A percentile compares a stretch with the other conserved stretches of the same genome.
Evolutionary conservation across 129 eudicot genomes (phyloP).

Genomic region (Apium graveolens): DNA sequence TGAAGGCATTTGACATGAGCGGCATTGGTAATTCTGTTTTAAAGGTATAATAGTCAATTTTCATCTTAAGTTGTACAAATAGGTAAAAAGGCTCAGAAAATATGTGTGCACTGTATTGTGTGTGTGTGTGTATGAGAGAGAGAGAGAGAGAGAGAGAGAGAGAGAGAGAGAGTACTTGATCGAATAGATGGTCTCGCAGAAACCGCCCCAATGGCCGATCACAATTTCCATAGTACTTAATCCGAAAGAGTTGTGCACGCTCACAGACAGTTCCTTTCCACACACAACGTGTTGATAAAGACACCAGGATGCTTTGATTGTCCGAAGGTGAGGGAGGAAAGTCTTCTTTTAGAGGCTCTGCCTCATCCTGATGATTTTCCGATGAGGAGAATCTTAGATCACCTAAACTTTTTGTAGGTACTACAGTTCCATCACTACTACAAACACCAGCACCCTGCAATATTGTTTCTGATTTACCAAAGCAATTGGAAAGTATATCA

Average conservation of each 20-base stretch:
- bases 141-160: conserved; percentile 5
- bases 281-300: conserved; percentile 51
- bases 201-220: conserved; percentile 61
- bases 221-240: conserved; percentile 48
- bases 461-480: conserved; percentile 5
- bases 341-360: conserved; percentile 28
- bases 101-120: neutral
- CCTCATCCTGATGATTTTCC: conserved; percentile 14
- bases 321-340: conserved; percentile 44
- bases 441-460: conserved; percentile 7
- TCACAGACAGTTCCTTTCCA: conserved; percentile 58
- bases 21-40: conserved; percentile 35
- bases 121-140: neutral
- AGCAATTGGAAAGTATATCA: conserved; percentile 8
- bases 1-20: conserved; percentile 52
- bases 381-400: neutral
- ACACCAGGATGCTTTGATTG: conserved; percentile 52
- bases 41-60: conserved; percentile 6
- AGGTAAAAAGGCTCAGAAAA: neutral
- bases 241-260: conserved; percentile 47
- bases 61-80: neutral
- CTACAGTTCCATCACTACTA: conserved; percentile 5
- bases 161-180: conserved; percentile 34
- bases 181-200: conserved; percentile 43
- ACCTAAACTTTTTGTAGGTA: conserved; percentile 3